Evolutionary conservation across 2,329 filamentous ascomycete genomes (phyloP).

Genomic region (Colletotrichum eleusines): DNA sequence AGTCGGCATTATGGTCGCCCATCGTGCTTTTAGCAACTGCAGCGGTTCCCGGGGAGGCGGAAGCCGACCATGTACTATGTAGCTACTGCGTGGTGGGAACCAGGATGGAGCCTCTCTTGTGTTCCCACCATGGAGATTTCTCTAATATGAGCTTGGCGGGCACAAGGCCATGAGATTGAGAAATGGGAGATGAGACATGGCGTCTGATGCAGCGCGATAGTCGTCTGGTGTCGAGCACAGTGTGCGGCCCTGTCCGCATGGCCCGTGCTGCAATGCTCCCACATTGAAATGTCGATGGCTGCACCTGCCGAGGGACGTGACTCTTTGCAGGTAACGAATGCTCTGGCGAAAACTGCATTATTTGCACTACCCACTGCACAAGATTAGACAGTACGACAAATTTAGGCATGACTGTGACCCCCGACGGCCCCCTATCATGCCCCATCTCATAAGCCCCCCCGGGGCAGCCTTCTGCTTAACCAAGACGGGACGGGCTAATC

Average conservation of each 20-base stretch:
- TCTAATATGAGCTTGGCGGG: conserved; percentile 40
- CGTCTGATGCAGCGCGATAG: conserved; percentile 40
- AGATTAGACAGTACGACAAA: conserved; percentile 4
- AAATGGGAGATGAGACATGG: conserved; percentile 41
- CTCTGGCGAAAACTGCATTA: conserved; percentile 26
- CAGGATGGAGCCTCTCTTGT: conserved; percentile 34
- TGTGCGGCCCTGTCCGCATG: conserved; percentile 5
- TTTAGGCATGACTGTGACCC: conserved; percentile 13
- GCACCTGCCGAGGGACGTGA: conserved; percentile 15
- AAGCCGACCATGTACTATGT: too few relatives aligned
- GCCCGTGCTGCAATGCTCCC: conserved; percentile 14
- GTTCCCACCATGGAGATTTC: conserved; percentile 41
- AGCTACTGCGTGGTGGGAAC: conserved; percentile 30
- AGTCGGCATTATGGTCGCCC: conserved; percentile 4
- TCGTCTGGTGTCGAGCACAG: conserved; percentile 38
- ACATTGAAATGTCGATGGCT: conserved; percentile 12
- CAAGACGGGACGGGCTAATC: conserved; percentile 54
- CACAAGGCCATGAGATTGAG: conserved; percentile 23
- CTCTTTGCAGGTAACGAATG: conserved; percentile 3
- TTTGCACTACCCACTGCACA: conserved; percentile 19
- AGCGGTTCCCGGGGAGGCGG: conserved; percentile 29
- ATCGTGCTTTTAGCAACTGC: conserved; percentile 12
- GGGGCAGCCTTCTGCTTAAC: conserved; percentile 39
- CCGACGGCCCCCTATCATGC: conserved; percentile 47
- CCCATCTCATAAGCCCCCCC: conserved; percentile 45